A percentile compares a stretch with the other conserved stretches of the same genome.
Conservation (phyloP, 1,284 basidiomycete species). For the Naganishia cerealis region DNA sequence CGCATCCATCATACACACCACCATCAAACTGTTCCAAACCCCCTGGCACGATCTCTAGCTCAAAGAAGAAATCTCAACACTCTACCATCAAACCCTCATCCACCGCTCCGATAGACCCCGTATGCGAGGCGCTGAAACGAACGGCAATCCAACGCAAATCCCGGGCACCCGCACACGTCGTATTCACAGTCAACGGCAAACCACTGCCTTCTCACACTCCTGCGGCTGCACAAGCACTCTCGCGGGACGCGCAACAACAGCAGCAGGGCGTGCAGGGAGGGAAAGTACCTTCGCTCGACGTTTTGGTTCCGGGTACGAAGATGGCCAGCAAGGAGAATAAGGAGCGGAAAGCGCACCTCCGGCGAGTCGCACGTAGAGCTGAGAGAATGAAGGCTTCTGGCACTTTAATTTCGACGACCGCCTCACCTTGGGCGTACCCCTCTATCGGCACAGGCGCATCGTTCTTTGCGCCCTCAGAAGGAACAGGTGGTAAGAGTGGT, state of each 20-base stretch:
- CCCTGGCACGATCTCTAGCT: neutral
- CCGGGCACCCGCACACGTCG: neutral
- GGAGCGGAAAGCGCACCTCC: constrained; percentile 18
- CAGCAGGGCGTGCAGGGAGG: neutral
- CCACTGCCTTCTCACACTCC: neutral
- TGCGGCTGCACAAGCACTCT: neutral
- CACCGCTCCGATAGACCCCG: neutral
- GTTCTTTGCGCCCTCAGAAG: constrained; percentile 10
- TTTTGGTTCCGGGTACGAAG: neutral
- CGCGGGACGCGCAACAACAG: neutral
- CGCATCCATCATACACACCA: constrained; percentile 4
- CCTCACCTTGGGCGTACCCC: neutral
- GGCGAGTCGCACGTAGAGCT: constrained; percentile 10
- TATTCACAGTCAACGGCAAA: constrained; percentile 8
- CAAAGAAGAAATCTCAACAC: neutral
- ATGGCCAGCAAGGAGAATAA: neutral
- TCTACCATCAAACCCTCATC: neutral
- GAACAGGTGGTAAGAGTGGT: constrained; percentile 6
- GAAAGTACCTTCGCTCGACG: no score
- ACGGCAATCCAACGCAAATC: neutral
- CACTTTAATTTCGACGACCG: neutral
- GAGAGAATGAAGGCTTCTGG: neutral
- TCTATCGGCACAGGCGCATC: neutral
- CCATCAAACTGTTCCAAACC: neutral
- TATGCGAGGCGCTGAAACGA: constrained; percentile 2